Evolutionary conservation across 2,329 filamentous ascomycete species (phyloP).

Genomic region (Curvularia sp.): DNA sequence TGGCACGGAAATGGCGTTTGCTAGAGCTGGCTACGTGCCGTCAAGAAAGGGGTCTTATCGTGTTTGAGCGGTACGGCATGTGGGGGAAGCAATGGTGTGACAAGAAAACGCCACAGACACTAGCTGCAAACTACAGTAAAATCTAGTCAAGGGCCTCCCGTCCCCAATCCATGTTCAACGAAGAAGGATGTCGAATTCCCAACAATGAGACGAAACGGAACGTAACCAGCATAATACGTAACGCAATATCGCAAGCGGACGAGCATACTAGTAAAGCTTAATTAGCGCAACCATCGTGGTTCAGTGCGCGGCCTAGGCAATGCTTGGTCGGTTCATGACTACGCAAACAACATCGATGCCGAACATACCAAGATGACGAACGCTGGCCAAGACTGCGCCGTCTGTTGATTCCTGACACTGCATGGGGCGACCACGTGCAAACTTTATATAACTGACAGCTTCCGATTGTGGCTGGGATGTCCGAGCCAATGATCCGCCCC

Average conservation of each 20-base stretch:
- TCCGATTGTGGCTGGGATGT: neutral
- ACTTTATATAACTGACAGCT: neutral
- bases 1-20: neutral
- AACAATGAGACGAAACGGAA: neutral
- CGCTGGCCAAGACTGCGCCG: constrained; percentile 1
- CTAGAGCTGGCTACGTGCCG: neutral
- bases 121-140: constrained; percentile 5
- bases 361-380: constrained; percentile 7
- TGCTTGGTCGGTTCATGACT: constrained; percentile 3
- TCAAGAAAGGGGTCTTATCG: constrained; percentile 10
- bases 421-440: neutral
- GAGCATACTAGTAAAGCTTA: neutral
- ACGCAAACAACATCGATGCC: constrained; percentile 1
- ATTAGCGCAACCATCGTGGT: neutral
- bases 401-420: neutral
- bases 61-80: constrained; percentile 5
- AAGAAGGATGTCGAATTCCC: neutral
- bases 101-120: constrained; percentile 7
- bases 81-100: constrained; percentile 10
- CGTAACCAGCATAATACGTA: neutral
- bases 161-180: constrained; percentile 1
- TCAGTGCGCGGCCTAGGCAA: neutral
- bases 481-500: constrained; percentile 1
- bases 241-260: neutral
- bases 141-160: neutral